Evolutionary conservation across 2,329 filamentous ascomycete genomes (phyloP), one percentile per base, ranked within the genome.

Genomic region (Fusarium compactum): DNA sequence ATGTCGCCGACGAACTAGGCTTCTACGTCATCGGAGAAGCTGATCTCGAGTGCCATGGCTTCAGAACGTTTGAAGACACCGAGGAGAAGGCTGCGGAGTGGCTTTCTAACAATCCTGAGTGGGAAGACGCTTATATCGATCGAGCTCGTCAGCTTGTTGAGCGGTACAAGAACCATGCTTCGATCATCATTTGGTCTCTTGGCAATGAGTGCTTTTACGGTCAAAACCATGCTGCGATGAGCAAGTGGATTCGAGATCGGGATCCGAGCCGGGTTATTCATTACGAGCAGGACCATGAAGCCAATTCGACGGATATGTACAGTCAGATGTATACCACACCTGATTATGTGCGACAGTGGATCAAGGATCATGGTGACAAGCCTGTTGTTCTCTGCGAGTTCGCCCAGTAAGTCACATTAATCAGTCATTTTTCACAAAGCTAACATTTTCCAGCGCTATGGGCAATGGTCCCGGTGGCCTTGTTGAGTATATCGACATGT

Each of bases 171-270:
- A 85, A 92, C 55, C 89, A 92, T 69, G 81, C 90, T 0, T 90
- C 84, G 8, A 81, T 93, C 5, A 86, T 93, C 46, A 86, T 92
- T 54, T 93, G 91, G 91, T 91, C 88, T 20, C 81, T 93, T 0
- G 91, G 91, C 0, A 93, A 93, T 61, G 91, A 93, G 74, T 85
- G 90, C 0, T 93, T 91, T 72, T 92, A 91, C 62, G 91, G 91
- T 0, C 80, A 81, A 2, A 93, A 93, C 64, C 89, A 91, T 59
- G 84, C 84, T 51, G 87, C 87, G 12, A 93, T 93, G 91, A 90
- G 90, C 62, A 82, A 89, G 6, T 89, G 84, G 77, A 86, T 89
- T 72, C 89, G 87, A 67, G 73, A 79, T 1, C 82, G 85, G 15
- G 90, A 92, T 62, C 74, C 80, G 2, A 87, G 45, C 4, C 68